Base-by-base conservation (phyloP, 2,329 filamentous ascomycete species). In the Hypoxylon sp. region DNA sequence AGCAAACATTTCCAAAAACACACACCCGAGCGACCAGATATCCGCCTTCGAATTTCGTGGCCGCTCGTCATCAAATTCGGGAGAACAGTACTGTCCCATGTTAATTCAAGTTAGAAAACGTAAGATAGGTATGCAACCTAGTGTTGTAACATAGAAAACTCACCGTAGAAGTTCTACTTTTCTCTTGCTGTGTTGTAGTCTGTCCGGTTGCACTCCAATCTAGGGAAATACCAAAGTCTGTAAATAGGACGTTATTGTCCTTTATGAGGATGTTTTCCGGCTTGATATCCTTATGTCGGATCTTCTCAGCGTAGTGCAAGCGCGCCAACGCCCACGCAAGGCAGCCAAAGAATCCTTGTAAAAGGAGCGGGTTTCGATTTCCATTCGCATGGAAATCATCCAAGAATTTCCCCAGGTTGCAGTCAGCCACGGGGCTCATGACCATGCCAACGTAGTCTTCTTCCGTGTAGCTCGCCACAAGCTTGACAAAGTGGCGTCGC, bases 1-100 rank as follows among this genome's bases (percentile, higher is more conserved):
- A 4, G 63, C 62, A 1, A 57, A 60, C 50, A 68, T 67, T 38
- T 68, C 65, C 3, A 68, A 51, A 26, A 58, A 68, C 3, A 68
- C 65, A 21, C 64, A 66, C 5, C 65, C 65, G 6, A 68, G 57
- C 1, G 63, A 64, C 51, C 66, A 68, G 11, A 68, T 60, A 30
- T 68, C 65, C 1, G 63, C 61, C 8, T 55, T 48, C 20, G 57
- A 57, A 37, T 66, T 59, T 3, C 64, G 58, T n/a, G 34, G 29
- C 6, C 45, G 38, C 20, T 62, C 58, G 2, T 59, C 35, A 13
- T 58, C 51, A 3, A 61, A 57, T 38, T 44, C 41, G 2, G 41
- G 41, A 6, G 40, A 19, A 12, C 40, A 44, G 17, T 44, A 44
- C 40, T 44, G 15, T 7, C 32, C 5, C 3, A n/a, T n/a, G n/a